Percentiles rank a stretch among this genome's conserved stretches.
Evolutionary conservation across 805 yeast species (phyloP).

Genomic region (Zygoascus flipseniorum): DNA sequence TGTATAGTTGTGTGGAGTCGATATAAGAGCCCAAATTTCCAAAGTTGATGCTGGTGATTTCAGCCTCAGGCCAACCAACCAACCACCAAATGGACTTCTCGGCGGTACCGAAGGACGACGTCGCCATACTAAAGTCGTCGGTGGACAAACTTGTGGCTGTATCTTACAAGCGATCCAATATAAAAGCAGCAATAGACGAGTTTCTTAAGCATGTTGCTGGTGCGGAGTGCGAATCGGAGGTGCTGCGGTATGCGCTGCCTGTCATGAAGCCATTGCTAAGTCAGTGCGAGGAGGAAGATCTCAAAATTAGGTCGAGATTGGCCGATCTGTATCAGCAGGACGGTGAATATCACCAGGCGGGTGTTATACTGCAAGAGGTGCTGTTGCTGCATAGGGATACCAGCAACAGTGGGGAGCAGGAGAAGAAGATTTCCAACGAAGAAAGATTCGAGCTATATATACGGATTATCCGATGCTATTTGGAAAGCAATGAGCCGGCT

Average conservation of each 20-base stretch:
- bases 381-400: conserved; percentile 1
- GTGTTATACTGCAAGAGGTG: conserved; percentile 19
- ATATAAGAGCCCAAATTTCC: too few species aligned
- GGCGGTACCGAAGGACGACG: neutral
- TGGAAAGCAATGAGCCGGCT: conserved; percentile 23
- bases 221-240: neutral
- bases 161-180: neutral
- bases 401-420: neutral
- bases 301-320: conserved; percentile 16
- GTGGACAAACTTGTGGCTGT: neutral
- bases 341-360: conserved; percentile 17
- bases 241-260: neutral
- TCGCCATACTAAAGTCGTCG: neutral
- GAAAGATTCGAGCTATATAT: conserved; percentile 18
- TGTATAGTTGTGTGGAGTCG: too few species aligned
- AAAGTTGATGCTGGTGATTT: neutral
- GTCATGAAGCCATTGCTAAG: conserved; percentile 12
- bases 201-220: conserved; percentile 16
- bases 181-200: neutral
- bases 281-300: conserved; percentile 21
- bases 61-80: neutral
- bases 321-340: conserved; percentile 19
- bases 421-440: conserved; percentile 16
- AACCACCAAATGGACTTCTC: neutral
- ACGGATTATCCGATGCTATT: conserved; percentile 20